A percentile compares a stretch with the other conserved stretches of the same genome.
These are phyloP conservation scores for Arthroderma sp. DNA, from an alignment of 2,329 filamentous ascomycete species.

Conservation along the genomic window DNA sequence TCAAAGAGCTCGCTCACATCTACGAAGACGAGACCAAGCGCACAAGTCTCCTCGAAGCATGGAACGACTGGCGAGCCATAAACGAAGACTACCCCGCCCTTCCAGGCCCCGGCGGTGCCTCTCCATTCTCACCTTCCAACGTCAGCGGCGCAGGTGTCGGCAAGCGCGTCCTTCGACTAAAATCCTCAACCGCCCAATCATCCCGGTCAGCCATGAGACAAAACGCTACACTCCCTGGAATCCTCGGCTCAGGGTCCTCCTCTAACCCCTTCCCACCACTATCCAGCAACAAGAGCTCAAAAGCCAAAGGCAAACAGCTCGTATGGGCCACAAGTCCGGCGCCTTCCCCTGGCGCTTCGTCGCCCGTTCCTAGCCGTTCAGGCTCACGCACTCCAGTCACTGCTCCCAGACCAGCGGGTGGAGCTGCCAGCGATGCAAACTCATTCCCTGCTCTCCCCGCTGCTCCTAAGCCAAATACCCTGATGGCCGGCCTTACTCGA, in stretches of 20 bases:
- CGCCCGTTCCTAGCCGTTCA: slow-evolving; percentile 14
- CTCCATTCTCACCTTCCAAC: slow-evolving; percentile 39
- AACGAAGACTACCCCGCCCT: slow-evolving; percentile 91
- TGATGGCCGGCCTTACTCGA: slow-evolving; percentile 36
- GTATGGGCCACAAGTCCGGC: slow-evolving; percentile 16
- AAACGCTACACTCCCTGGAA: slow-evolving; percentile 37
- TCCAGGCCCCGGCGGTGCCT: slow-evolving; percentile 58
- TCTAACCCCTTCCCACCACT: slow-evolving; percentile 36
- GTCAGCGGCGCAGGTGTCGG: slow-evolving; percentile 48
- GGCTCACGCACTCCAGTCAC: slow-evolving; percentile 17
- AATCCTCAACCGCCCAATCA: slow-evolving; percentile 57
- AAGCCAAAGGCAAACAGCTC: slow-evolving; percentile 13
- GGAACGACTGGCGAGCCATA: slow-evolving; percentile 91
- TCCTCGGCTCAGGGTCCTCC: slow-evolving; percentile 17
- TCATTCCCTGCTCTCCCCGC: slow-evolving; percentile 73
- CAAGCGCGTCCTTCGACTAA: slow-evolving; percentile 49
- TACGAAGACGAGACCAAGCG: slow-evolving; percentile 73
- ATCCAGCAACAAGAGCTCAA: slow-evolving; percentile 14
- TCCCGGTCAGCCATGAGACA: slow-evolving; percentile 49
- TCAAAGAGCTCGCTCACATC: slow-evolving; percentile 83
- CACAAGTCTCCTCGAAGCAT: slow-evolving; percentile 62
- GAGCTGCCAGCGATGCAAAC: slow-evolving; percentile 34
- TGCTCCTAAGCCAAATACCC: slow-evolving; percentile 54
- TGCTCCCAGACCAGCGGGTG: slow-evolving; percentile 9
- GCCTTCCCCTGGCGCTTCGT: slow-evolving; percentile 14